A percentile compares a stretch with the other conserved stretches of the same genome.
phyloP scores from a whole-genome alignment of 2,329 filamentous ascomycete genomes.

The Nothophoma quercina region DNA sequence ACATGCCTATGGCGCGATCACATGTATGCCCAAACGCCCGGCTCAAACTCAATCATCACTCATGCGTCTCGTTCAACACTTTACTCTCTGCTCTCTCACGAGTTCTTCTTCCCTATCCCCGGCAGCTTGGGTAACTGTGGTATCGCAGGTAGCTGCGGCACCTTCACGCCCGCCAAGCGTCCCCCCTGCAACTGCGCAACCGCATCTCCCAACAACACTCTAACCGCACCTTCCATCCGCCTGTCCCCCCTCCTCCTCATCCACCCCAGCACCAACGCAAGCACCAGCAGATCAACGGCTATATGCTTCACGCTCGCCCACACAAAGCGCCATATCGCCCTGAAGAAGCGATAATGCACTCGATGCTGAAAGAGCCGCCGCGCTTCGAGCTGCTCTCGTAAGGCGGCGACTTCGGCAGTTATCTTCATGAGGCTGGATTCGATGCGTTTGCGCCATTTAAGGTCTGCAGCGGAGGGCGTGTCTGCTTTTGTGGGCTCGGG shows the following conservation, averaged over 20 bases:
- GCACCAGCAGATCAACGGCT: conserved; percentile 71
- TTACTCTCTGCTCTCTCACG: no score
- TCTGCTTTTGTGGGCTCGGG: conserved; percentile 16
- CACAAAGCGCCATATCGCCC: conserved; percentile 54
- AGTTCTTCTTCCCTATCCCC: conserved; percentile 28
- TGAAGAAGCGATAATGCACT: conserved; percentile 67
- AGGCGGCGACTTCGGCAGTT: conserved; percentile 88
- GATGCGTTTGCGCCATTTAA: conserved; percentile 80
- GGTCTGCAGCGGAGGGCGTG: conserved; percentile 44
- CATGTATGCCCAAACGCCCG: no score
- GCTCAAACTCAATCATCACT: no score
- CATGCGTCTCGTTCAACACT: no score
- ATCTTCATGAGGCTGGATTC: conserved; percentile 87
- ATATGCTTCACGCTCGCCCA: conserved; percentile 84
- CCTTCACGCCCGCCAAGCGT: conserved; percentile 27
- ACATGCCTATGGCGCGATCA: no score
- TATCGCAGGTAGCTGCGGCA: no score
- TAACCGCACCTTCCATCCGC: conserved; percentile 75
- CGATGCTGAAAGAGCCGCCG: conserved; percentile 74
- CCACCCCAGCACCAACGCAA: conserved; percentile 73
- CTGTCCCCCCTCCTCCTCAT: conserved; percentile 75
- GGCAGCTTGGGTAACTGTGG: conserved; percentile 32
- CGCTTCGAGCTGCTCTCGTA: conserved; percentile 87
- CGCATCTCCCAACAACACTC: conserved; percentile 65
- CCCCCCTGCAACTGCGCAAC: conserved; percentile 47